phyloP scores from a whole-genome alignment of 2,329 filamentous ascomycete species.

The Pyricularia sp. region DNA sequence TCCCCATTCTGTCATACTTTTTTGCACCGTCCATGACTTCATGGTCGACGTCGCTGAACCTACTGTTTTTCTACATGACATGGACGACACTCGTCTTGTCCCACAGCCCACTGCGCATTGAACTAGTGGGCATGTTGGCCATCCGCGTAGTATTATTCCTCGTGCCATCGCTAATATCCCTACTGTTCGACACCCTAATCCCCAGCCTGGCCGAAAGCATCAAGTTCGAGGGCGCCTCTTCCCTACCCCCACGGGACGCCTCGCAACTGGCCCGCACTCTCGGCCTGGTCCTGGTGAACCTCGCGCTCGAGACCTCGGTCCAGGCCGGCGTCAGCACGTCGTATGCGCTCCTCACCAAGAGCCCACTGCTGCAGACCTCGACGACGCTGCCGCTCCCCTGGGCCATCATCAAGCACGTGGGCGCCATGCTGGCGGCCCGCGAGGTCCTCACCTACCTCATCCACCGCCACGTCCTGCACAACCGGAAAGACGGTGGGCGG shows the following conservation, averaged over 20 bases:
- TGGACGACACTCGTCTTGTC: constrained; percentile 75
- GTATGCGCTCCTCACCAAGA: constrained; percentile 16
- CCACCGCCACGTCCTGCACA: constrained; percentile 51
- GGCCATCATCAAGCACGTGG: constrained; percentile 37
- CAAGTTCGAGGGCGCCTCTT: constrained; percentile 49
- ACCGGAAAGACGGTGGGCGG: constrained; percentile 23
- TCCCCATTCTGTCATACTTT: constrained; percentile 59
- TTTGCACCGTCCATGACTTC: constrained; percentile 48
- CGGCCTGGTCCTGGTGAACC: constrained; percentile 31
- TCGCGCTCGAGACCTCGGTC: constrained; percentile 27
- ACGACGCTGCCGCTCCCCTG: constrained; percentile 39
- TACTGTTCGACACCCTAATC: constrained; percentile 56
- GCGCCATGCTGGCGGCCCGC: constrained; percentile 28
- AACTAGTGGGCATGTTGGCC: constrained; percentile 56
- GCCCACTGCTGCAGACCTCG: constrained; percentile 32
- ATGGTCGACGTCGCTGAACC: constrained; percentile 67
- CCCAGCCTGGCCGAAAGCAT: constrained; percentile 56
- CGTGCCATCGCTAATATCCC: constrained; percentile 57
- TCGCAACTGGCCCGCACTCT: constrained; percentile 20
- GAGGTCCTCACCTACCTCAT: constrained; percentile 58
- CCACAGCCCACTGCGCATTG: constrained; percentile 61
- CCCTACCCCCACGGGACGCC: constrained; percentile 32
- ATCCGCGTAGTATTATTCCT: constrained; percentile 60
- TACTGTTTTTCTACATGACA: constrained; percentile 82
- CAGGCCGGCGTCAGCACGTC: constrained; percentile 29